These are phyloP conservation scores for Neofusicoccum parvum DNA, from an alignment of 2,329 filamentous ascomycete genomes.

Conservation along the genomic window DNA sequence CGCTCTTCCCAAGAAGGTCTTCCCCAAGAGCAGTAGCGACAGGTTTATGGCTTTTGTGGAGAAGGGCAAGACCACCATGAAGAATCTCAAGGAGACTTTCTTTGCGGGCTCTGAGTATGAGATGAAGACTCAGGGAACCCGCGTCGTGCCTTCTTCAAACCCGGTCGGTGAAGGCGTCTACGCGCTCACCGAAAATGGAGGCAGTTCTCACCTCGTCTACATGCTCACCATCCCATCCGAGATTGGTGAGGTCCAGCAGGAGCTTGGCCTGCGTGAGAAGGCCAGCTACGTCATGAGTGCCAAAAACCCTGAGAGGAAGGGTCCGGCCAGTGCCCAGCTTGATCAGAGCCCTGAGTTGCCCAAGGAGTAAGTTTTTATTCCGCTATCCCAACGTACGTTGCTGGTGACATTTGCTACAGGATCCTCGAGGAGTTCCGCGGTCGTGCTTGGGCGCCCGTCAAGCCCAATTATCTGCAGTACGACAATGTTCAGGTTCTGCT, in stretches of 20 bases:
- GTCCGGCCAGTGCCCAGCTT: conserved; percentile 65
- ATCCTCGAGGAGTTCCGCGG: conserved; percentile 71
- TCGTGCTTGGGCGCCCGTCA: conserved; percentile 72
- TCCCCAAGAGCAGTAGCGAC: conserved; percentile 69
- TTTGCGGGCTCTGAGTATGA: conserved; percentile 68
- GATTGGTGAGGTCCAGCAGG: conserved; percentile 71
- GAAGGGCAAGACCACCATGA: conserved; percentile 66
- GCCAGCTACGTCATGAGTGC: conserved; percentile 79
- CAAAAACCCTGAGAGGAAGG: conserved; percentile 74
- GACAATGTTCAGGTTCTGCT: conserved; percentile 76
- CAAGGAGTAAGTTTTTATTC: conserved; percentile 58
- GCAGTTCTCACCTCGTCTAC: conserved; percentile 77
- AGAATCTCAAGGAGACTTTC: conserved; percentile 73
- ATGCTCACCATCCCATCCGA: conserved; percentile 73
- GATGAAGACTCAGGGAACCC: conserved; percentile 73
- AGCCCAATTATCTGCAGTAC: conserved; percentile 75
- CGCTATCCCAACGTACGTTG: neutral
- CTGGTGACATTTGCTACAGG: conserved; percentile 41
- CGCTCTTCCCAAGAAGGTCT: conserved; percentile 80
- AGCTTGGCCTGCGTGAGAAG: conserved; percentile 70
- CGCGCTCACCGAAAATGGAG: conserved; percentile 71
- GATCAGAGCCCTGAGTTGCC: conserved; percentile 70
- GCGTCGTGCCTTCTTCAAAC: conserved; percentile 68
- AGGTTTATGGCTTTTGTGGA: conserved; percentile 83
- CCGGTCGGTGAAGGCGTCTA: conserved; percentile 87